Evolutionary conservation across 345 rosid species (phyloP).

Genomic region (Viola odorata): DNA sequence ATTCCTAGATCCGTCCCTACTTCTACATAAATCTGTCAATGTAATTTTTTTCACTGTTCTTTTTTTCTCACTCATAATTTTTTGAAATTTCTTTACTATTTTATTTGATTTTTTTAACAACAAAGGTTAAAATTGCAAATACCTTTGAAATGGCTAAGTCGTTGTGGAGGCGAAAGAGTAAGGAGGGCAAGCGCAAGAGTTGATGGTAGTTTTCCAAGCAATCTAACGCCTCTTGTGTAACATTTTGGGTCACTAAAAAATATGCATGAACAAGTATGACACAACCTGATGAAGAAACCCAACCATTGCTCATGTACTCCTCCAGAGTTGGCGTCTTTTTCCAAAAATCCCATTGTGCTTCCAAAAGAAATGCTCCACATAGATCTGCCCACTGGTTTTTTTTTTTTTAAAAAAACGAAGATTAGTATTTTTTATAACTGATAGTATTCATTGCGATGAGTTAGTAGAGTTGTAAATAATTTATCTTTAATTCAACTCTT

Average conservation of each 20-base stretch:
- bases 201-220: constrained; percentile 19
- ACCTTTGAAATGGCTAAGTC: constrained; percentile 40
- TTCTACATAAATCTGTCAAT: too few species aligned
- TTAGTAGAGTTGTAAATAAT: not conserved
- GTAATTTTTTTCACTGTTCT: too few species aligned
- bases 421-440: not conserved
- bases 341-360: constrained; percentile 32
- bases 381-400: constrained; percentile 38
- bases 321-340: constrained; percentile 24
- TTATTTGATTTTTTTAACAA: too few species aligned
- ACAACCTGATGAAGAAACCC: constrained; percentile 24
- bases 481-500: too few species aligned
- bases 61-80: too few species aligned
- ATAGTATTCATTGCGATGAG: not conserved
- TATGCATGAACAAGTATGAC: constrained; percentile 22
- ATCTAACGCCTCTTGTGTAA: constrained; percentile 15
- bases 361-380: constrained; percentile 34
- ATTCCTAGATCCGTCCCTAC: too few species aligned
- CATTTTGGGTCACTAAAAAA: constrained; percentile 1
- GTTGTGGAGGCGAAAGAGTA: constrained; percentile 37
- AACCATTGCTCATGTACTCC: constrained; percentile 36
- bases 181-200: constrained; percentile 30
- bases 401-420: too few species aligned
- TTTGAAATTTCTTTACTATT: too few species aligned
- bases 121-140: not conserved